Evolutionary conservation across 2,329 filamentous ascomycete genomes (phyloP).

Genomic region (Talaromyces atroroseus): DNA sequence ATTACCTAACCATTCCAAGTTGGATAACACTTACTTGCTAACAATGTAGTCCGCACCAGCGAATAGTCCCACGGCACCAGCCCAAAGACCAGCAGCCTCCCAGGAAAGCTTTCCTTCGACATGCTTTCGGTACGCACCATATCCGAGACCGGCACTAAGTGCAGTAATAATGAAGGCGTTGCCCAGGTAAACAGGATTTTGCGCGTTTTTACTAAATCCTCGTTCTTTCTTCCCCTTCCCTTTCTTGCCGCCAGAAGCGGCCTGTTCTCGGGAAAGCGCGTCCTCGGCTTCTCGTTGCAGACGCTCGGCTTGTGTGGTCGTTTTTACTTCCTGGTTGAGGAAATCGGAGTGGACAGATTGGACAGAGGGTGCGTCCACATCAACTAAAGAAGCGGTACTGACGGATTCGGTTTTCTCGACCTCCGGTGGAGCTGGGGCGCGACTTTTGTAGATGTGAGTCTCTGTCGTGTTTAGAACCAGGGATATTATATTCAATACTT

Average conservation of each 20-base stretch:
- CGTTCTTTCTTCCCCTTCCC: slow-evolving; percentile 28
- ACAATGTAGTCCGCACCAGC: slow-evolving; percentile 44
- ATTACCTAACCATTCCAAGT: not conserved
- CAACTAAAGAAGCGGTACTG: slow-evolving; percentile 40
- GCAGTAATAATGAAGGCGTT: slow-evolving; percentile 42
- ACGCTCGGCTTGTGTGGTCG: slow-evolving; percentile 43
- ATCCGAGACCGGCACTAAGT: slow-evolving; percentile 39
- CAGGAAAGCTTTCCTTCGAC: slow-evolving; percentile 41
- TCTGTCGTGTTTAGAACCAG: slow-evolving; percentile 15
- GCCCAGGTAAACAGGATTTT: slow-evolving; percentile 44
- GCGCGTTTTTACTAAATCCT: slow-evolving; percentile 35
- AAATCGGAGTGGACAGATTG: slow-evolving; percentile 38
- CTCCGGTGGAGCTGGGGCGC: slow-evolving; percentile 35
- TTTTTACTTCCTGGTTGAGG: slow-evolving; percentile 39
- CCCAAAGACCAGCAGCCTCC: slow-evolving; percentile 39
- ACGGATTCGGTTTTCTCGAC: slow-evolving; percentile 37
- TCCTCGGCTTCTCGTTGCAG: slow-evolving; percentile 36
- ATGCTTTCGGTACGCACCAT: slow-evolving; percentile 46
- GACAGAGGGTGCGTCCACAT: slow-evolving; percentile 45
- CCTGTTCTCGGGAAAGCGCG: slow-evolving; percentile 17
- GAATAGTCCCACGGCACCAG: slow-evolving; percentile 40
- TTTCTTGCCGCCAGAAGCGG: slow-evolving; percentile 19
- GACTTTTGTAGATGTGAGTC: slow-evolving; percentile 25
- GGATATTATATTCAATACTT: not conserved
- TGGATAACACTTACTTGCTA: slow-evolving; percentile 41